Evolutionary conservation across 495 filamentous ascomycete genomes (phyloP).

Genomic region (Cercophora sp.): DNA sequence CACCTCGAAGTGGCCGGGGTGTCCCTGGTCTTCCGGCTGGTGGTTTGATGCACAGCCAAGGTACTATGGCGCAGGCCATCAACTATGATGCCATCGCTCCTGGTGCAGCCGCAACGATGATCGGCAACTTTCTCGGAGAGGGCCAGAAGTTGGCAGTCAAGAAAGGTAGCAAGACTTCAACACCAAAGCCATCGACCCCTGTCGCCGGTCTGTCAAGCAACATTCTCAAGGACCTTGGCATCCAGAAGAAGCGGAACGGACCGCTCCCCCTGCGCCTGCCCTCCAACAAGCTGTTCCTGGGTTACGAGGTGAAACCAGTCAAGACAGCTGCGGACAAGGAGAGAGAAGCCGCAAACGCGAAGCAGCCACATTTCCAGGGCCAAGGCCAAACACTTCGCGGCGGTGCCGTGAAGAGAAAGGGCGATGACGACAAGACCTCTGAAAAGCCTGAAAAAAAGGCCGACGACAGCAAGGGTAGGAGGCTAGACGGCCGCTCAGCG

Average conservation of each 20-base stretch:
- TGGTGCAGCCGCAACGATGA: slow-evolving; percentile 56
- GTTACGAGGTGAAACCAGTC: slow-evolving; percentile 84
- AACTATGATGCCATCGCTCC: slow-evolving; percentile 96
- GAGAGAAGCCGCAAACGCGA: slow-evolving; percentile 55
- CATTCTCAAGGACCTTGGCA: slow-evolving; percentile 34
- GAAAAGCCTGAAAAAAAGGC: slow-evolving; percentile 26
- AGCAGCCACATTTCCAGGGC: slow-evolving; percentile 76
- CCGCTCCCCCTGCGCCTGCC: slow-evolving; percentile 83
- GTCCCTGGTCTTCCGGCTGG: slow-evolving; percentile 56
- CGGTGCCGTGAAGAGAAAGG: slow-evolving; percentile 53
- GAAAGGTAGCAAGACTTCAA: slow-evolving; percentile 73
- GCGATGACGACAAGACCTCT: slow-evolving; percentile 33
- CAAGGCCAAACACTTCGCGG: slow-evolving; percentile 80
- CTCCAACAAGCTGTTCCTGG: slow-evolving; percentile 90
- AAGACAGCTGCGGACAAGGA: slow-evolving; percentile 74
- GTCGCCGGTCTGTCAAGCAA: slow-evolving; percentile 66
- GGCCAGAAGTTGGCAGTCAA: slow-evolving; percentile 73
- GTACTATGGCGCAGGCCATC: slow-evolving; percentile 93
- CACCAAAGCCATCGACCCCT: slow-evolving; percentile 77
- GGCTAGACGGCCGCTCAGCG: slow-evolving; percentile 34
- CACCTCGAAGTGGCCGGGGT: slow-evolving; percentile 46
- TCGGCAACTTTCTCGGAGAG: slow-evolving; percentile 76
- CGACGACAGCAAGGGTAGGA: slow-evolving; percentile 30
- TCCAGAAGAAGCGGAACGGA: slow-evolving; percentile 57
- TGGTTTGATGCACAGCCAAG: slow-evolving; percentile 72